Evolutionary conservation across 1,139 yeast genomes (phyloP), one percentile per base, ranked within the genome.

Genomic region (Hansenula lynferdii): DNA sequence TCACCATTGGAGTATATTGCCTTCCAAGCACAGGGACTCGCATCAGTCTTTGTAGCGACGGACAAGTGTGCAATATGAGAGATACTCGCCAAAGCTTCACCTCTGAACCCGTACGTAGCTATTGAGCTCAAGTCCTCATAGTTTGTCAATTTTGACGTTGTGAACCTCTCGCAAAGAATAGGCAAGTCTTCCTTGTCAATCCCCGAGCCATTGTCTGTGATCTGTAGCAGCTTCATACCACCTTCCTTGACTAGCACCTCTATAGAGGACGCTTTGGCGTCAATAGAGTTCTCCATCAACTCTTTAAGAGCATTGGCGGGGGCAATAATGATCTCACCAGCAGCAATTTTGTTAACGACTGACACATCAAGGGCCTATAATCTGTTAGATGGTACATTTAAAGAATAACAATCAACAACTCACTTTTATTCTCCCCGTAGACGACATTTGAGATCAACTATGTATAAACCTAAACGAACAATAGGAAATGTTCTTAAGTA

Each of bases 271-370:
- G 94, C 75, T 0, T 72, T 70, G 0, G 96, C 90, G 57, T 89
- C 96, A 2, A 87, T 64, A 12, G 90, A 70, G 62, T 89, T 89
- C 55, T 85, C 94, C 35, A 90, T 58, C 56, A 90, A 63, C 54
- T 86, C 96, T 48, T 80, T 77, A 18, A 86, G 60, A 1, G 86
- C 95, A 42, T 92, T 92, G 3, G 94, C 85, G 0, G 98, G 98
- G 8, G 90, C 94, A 26, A 90, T 75, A 42, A 94, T 86, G 62
- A 94, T 87, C 63, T 94, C 98, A 1, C 98, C 98, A 1, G 99
- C 98, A 0, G 99, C 98, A 22, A 94, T 92, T 43, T 83, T 75
- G 59, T 87, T 90, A 38, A 94, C 85, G 25, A 90, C 97, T 5
- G 74, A 56, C 21, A 64, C 64, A 28, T 81, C 89, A 11, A 87